Conservation (phyloP, 2,329 filamentous ascomycete species). For the Leptographium lundbergii region DNA sequence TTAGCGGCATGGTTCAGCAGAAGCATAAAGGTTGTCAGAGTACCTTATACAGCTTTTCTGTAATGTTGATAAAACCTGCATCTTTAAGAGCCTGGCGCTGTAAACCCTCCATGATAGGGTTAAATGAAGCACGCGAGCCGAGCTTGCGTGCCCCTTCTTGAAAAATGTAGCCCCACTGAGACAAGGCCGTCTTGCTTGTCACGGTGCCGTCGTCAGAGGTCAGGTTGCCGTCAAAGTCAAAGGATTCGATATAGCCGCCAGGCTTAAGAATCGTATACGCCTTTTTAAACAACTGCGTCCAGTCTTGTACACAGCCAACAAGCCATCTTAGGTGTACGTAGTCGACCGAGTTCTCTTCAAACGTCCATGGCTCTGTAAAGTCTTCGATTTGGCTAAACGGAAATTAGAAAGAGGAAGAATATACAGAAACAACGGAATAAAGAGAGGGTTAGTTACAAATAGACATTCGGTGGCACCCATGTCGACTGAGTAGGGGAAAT, state of each 20-base stretch:
- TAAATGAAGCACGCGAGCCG: not conserved
- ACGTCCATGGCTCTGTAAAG: constrained; percentile 15
- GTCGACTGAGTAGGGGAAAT: constrained; percentile 24
- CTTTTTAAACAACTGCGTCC: constrained; percentile 12
- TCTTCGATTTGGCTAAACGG: constrained; percentile 15
- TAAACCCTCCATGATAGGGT: not conserved
- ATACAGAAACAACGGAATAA: not conserved
- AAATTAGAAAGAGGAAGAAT: not conserved
- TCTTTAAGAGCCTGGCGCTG: not conserved
- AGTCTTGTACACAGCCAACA: constrained; percentile 15
- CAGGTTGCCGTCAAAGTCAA: constrained; percentile 9
- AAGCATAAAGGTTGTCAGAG: not conserved
- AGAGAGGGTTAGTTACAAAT: not conserved
- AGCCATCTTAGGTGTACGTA: constrained; percentile 17
- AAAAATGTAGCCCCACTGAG: constrained; percentile 10
- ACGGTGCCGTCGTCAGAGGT: constrained; percentile 16
- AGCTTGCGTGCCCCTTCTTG: not conserved
- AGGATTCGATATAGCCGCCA: constrained; percentile 29
- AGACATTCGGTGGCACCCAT: constrained; percentile 8
- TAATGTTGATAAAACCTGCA: not conserved
- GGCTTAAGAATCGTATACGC: constrained; percentile 25
- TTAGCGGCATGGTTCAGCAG: no score
- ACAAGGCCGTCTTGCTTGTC: constrained; percentile 9
- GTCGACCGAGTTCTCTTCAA: constrained; percentile 13
- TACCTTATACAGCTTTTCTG: constrained; percentile 2